These are phyloP conservation scores for Pyracantha coccinea DNA, from an alignment of 331 rosid species.

Conservation along the genomic window DNA sequence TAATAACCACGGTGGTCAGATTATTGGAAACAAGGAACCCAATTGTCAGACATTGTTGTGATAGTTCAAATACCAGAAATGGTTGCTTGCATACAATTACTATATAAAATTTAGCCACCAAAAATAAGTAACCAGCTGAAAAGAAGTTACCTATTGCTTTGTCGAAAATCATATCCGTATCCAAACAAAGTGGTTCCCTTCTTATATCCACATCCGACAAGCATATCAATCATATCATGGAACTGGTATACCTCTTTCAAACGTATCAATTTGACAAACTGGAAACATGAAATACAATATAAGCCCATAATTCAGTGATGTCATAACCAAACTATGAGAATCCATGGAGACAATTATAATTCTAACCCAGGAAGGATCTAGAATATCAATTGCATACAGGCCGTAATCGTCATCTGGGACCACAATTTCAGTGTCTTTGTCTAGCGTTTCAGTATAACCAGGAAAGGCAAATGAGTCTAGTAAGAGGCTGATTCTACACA, in stretches of 20 bases:
- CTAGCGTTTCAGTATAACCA: slow-evolving; percentile 74
- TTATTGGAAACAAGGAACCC: background rate
- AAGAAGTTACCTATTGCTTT: slow-evolving; percentile 67
- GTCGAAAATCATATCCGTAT: slow-evolving; percentile 91
- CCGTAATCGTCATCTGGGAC: slow-evolving; percentile 82
- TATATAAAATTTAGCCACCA: background rate
- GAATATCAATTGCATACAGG: slow-evolving; percentile 83
- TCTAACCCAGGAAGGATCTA: slow-evolving; percentile 78
- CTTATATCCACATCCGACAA: slow-evolving; percentile 68
- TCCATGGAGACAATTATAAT: background rate
- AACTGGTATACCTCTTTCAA: slow-evolving; percentile 72
- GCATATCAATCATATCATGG: slow-evolving; percentile 90
- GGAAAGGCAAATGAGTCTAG: slow-evolving; percentile 7
- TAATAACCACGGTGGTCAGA: background rate
- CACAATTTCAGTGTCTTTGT: slow-evolving; percentile 41
- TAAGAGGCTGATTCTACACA: background rate
- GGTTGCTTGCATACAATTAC: background rate
- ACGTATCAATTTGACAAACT: slow-evolving; percentile 67
- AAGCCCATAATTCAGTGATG: background rate
- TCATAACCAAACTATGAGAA: background rate
- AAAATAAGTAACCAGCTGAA: background rate
- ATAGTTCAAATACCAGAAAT: background rate
- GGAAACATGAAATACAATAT: slow-evolving; percentile 23
- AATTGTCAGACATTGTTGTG: background rate
- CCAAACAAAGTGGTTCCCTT: slow-evolving; percentile 96